Conservation (phyloP, 1,139 yeast species). For the Eremothecium gossypii region DNA sequence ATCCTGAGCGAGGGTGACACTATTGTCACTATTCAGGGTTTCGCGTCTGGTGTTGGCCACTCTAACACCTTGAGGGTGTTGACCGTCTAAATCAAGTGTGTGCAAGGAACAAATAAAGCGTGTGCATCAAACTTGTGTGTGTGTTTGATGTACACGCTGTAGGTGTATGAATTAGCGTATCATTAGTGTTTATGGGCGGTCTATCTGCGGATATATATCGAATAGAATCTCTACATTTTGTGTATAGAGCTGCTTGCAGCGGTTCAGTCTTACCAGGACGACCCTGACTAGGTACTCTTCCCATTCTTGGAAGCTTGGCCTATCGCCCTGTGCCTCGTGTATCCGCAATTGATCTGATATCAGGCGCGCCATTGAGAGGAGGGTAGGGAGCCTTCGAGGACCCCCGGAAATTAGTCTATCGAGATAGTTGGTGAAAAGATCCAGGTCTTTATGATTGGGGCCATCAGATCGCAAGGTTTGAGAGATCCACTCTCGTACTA, state of each 20-base stretch:
- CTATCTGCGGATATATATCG: background rate
- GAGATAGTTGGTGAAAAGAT: conserved; percentile 31
- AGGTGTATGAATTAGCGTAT: too few species aligned
- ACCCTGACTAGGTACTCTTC: conserved; percentile 20
- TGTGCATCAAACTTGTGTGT: background rate
- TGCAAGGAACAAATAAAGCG: background rate
- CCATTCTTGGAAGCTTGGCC: conserved; percentile 24
- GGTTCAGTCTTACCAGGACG: conserved; percentile 21
- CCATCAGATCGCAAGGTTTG: conserved; percentile 38
- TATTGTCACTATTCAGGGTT: conserved; percentile 94
- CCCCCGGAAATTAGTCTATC: conserved; percentile 17
- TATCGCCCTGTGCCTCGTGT: conserved; percentile 7
- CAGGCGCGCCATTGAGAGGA: conserved; percentile 17
- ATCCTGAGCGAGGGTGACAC: conserved; percentile 81
- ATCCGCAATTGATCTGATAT: conserved; percentile 18
- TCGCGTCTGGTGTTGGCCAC: conserved; percentile 98
- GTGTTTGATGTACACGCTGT: background rate
- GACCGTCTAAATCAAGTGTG: conserved; percentile 30
- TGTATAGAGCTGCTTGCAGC: conserved; percentile 2
- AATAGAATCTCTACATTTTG: background rate
- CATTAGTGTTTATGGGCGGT: too few species aligned
- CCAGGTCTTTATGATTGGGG: conserved; percentile 51
- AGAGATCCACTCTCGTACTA: conserved; percentile 42
- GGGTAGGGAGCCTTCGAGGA: conserved; percentile 16
- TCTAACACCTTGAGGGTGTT: conserved; percentile 88